Evolutionary conservation across 1,139 yeast species (phyloP), one percentile per base, ranked within the genome.

Genomic region (Wickerhamomyces sp.): DNA sequence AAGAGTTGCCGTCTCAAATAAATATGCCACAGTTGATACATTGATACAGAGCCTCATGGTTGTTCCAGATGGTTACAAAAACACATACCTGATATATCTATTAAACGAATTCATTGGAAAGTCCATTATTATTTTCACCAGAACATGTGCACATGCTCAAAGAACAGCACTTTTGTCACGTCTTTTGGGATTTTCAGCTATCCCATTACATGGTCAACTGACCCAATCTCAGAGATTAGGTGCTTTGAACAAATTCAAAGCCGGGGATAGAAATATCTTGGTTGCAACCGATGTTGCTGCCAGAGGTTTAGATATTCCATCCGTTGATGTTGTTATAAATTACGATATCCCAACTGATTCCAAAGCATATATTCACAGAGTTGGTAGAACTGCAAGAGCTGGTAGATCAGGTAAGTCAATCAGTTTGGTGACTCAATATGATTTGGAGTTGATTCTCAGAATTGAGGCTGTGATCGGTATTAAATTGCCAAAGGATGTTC

Each of bases 211-310:
- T 61, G 99, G 99, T 32, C 96, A 91, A 65, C 73, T 93, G 63
- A 76, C 95, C 8, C 99, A 93, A 65, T 79, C 94, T 15, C 95
- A 94, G 57, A 78, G 99, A 62, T 76, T 93, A 45, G 96, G 97
- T 11, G 93, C 98, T 0, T 73, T 93, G 54, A 94, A 90, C 68
- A 85, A 91, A 62, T 93, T 93, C 73, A 89, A 91, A 61, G 76
- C 94, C 1, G 96, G 97, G 6, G 77, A 79, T 40, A 78, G 90
- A 54, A 79, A 79, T 50, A 90, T 94, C 46, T 71, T 93, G 43
- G 90, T 93, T 8, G 99, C 99, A 10, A 93, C 99, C 0, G 98
- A 93, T 68, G 99, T 93, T 39, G 99, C 98, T 10, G 96, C 99
- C 2, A 81, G 99, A 69, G 99, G 99, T 48, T 76, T 93, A 54